phyloP scores from a whole-genome alignment of 805 yeast species.

The Candida pseudoglaebosa region DNA sequence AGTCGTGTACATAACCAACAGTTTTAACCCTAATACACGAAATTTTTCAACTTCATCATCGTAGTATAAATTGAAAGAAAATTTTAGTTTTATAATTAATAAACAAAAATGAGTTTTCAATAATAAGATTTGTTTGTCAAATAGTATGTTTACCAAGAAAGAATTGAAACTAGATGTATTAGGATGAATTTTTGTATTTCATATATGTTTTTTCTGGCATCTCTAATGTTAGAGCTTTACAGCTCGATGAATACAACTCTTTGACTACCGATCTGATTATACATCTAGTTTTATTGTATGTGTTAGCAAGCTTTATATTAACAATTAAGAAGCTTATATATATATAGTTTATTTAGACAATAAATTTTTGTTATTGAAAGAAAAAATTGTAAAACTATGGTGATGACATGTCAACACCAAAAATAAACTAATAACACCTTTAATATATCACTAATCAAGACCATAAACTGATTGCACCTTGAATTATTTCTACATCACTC shows the following conservation, averaged over 20 bases:
- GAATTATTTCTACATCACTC: no score
- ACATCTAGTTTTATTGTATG: constrained; percentile 2
- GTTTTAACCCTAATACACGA: neutral
- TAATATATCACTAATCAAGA: no score
- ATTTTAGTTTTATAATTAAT: no score
- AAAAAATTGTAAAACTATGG: neutral
- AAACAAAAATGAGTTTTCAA: no score
- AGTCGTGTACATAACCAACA: neutral
- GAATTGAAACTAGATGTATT: constrained; percentile 5
- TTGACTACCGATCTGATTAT: constrained; percentile 61
- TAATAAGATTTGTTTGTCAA: no score
- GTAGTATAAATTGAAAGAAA: neutral
- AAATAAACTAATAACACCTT: no score
- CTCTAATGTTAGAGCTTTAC: constrained; percentile 82
- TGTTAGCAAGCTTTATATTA: constrained; percentile 10
- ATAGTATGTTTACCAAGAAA: neutral
- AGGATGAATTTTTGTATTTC: constrained; percentile 35
- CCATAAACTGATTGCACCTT: no score
- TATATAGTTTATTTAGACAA: neutral
- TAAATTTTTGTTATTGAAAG: neutral
- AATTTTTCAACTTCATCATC: neutral
- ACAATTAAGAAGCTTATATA: constrained; percentile 4
- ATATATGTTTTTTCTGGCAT: constrained; percentile 78
- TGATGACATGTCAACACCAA: no score
- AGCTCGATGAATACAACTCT: constrained; percentile 76